Conservation (phyloP, 139 green algal genomes). For the Coelastrella sp. region DNA sequence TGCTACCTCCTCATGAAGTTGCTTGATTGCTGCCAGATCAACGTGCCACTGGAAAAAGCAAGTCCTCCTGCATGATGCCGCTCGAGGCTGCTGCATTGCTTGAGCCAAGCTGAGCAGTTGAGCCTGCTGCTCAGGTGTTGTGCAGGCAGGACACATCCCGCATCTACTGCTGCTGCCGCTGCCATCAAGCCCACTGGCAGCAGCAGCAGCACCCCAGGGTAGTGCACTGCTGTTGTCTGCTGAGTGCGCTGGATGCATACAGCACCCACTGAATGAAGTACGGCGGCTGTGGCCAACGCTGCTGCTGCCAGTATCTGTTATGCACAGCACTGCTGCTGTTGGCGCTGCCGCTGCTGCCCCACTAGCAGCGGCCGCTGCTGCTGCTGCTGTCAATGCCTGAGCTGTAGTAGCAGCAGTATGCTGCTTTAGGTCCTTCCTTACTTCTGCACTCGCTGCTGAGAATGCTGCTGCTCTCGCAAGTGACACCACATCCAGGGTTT, state of each 20-base stretch:
- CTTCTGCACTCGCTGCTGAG: slow-evolving; percentile 5
- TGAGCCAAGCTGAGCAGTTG: slow-evolving; percentile 32
- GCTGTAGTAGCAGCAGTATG: background rate
- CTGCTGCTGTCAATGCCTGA: slow-evolving; percentile 4
- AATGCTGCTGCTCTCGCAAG: slow-evolving; percentile 32
- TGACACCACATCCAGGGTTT: background rate
- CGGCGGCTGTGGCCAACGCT: background rate
- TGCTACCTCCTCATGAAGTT: slow-evolving; percentile 41
- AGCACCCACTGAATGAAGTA: background rate
- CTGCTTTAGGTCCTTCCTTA: background rate
- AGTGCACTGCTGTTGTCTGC: background rate
- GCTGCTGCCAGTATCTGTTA: too few relatives aligned
- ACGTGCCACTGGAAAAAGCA: slow-evolving; percentile 26
- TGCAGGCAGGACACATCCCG: background rate
- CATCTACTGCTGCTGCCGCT: slow-evolving; percentile 16
- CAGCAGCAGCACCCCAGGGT: background rate
- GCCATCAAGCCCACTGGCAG: background rate
- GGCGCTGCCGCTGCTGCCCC: background rate
- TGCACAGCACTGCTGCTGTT: slow-evolving; percentile 8
- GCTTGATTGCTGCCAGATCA: slow-evolving; percentile 27
- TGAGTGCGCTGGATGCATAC: background rate
- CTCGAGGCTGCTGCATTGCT: slow-evolving; percentile 1
- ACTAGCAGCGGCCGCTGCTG: background rate
- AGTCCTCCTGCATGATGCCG: background rate
- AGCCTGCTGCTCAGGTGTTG: background rate